These are phyloP conservation scores for Penicillium sp. DNA, from an alignment of 2,329 filamentous ascomycete genomes.

Conservation along the genomic window DNA sequence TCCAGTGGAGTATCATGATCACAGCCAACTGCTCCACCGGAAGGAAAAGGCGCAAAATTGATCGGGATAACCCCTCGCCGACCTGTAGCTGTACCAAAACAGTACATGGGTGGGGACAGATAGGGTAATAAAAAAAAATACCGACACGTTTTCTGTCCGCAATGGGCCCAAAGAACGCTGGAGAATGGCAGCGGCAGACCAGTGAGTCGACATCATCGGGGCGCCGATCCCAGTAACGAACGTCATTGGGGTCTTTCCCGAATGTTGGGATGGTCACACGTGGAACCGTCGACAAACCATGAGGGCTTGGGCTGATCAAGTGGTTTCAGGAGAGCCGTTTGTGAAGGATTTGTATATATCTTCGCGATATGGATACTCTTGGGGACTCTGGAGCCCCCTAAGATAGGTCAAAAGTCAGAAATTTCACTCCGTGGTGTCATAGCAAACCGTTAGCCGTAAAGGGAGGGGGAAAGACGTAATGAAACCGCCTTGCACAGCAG, in stretches of 20 bases:
- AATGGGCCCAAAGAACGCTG: not conserved
- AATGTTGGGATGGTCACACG: constrained; percentile 10
- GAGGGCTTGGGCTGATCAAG: not conserved
- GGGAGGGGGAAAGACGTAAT: constrained; percentile 1
- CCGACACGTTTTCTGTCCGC: constrained; percentile 3
- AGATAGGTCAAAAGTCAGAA: not conserved
- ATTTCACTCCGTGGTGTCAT: not conserved
- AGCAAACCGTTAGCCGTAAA: not conserved
- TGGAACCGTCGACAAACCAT: not conserved
- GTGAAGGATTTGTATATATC: too few species aligned
- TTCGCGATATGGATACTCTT: not conserved
- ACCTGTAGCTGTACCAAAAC: not conserved
- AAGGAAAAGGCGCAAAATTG: constrained; percentile 10
- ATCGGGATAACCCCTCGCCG: constrained; percentile 4
- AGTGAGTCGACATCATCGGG: constrained; percentile 22
- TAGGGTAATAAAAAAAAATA: constrained; percentile 3
- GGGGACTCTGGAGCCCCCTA: not conserved
- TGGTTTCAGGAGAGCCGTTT: too few species aligned
- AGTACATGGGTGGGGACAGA: constrained; percentile 3
- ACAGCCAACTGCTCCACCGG: constrained; percentile 9
- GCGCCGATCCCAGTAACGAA: constrained; percentile 18
- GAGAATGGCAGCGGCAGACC: constrained; percentile 13
- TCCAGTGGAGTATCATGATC: constrained; percentile 10
- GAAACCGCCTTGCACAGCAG: constrained; percentile 2
- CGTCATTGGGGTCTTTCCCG: constrained; percentile 9